Base-by-base conservation (phyloP, 257 asterid species). In the Echium plantagineum region DNA sequence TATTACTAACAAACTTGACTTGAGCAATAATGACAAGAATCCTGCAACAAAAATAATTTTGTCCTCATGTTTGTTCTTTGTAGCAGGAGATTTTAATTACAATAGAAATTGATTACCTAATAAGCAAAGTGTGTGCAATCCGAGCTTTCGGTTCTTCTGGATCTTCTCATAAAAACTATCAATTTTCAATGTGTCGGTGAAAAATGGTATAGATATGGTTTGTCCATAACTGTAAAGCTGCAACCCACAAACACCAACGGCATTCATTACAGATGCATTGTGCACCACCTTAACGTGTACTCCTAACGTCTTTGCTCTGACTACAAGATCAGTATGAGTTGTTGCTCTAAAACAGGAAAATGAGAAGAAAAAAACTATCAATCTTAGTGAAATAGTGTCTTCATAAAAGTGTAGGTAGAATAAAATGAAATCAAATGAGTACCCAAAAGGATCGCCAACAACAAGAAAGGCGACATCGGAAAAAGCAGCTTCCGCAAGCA, bases 231-330 rank as follows among this genome's bases (percentile, higher is more conserved):
- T 85, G 55, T 93, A 93, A 30, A 89, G 97, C 76, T 93, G 96
- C 64, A 88, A 78, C 15, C 97, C 96, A 62, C 98, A 89, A 61
- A 86, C 94, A 30, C 97, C 97, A 57, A 93, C 69, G 19, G 95
- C 98, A 69, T 86, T 93, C 95, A 93, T 88, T n/a, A 93, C 94
- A 2, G 96, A 89, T 4, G 97, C 98, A 74, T 89, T 93, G 74
- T 89, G 97, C 30, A 89, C 89, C 55, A 89, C 94, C 76, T 81
- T 83, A 38, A 89, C 94, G 21, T 72, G 86, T 57, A 93, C 89
- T 3, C 85, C 90, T 69, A 84, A 53, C 63, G 81, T 89, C 80
- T 83, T 89, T 0, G 97, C 95, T 65, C 97, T 80, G 19, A 84
- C 97, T 65, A 93, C 94, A 52, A 93, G 89, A 79, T 89, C 97